Base-by-base conservation (phyloP, 805 yeast species). In the Pichia ethanolica region DNA sequence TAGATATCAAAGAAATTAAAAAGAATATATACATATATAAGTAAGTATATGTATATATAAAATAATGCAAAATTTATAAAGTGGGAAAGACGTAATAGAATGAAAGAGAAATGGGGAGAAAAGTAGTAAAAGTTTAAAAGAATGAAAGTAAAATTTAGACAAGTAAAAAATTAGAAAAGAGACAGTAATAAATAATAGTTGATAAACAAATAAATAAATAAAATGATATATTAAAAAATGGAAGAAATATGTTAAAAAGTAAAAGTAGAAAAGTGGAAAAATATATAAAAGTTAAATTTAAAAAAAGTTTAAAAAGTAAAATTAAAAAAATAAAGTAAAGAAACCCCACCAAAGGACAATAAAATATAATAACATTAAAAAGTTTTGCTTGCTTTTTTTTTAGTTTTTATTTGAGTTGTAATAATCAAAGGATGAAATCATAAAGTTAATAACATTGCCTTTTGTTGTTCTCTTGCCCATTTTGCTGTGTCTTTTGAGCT, bases 381-480 rank as follows among this genome's bases (percentile, higher is more conserved):
- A 32, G 20, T 20, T 20, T 20, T 20, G 20, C 20, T 20, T 20
- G 20, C 20, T 20, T 20, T 20, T 20, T 20, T 20, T 20, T 20
- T 20, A 20, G 20, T 20, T 20, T 20, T 20, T 3, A 20, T 20
- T 20, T 20, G 20, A 20, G 20, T 20, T 20, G 20, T 20, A 20
- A 20, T 20, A 20, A 20, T 20, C 20, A 20, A 20, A 20, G 30
- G 20, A 20, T 32, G 11, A 38, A 34, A 39, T 47, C 26, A 44
- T 49, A 51, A 51, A 37, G 42, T 48, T 28, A 35, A 27, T 28
- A 57, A 36, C 44, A 59, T 63, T 25, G 52, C 43, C 67, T 78
- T 79, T 64, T 79, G 87, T 69, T 83, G 96, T 60, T 86, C 96
- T 58, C 93, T 79, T 13, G 99, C 97, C 98, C 98, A 93, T 69